Base-by-base conservation (phyloP, 2,329 filamentous ascomycete species). In the Cordyceps militaris region DNA sequence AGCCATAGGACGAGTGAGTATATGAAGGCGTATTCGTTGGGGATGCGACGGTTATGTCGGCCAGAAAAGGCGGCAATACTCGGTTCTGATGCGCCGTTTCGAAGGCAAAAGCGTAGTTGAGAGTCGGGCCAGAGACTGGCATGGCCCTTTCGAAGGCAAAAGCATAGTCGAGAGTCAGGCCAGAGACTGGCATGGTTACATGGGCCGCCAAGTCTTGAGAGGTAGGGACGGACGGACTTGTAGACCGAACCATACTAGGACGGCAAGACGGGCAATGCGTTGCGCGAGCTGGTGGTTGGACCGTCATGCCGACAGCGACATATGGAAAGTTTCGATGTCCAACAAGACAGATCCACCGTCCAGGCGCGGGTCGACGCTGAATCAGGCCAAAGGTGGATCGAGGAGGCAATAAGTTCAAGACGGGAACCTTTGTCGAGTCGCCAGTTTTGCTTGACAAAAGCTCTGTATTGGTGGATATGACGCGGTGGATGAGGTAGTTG, bases 101-200 rank as follows among this genome's bases (percentile, higher is more conserved):
- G n/a, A 30, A 55, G 52, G 52, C 52, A 55, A 46, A 36, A 11
- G 11, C n/a, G 8, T 19, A 21, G 38, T 2, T 21, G 38, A 8
- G 14, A 21, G n/a, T 42, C 38, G 4, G 21, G 36, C 14, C 8
- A 16, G 16, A 19, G 36, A 40, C 32, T 34, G 11, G 34, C 34
- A 21, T 23, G 38, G n/a, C n/a, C n/a, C n/a, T n/a, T n/a, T n/a
- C n/a, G n/a, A 30, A 55, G 52, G 52, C 52, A 55, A 46, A 36
- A 11, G 11, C n/a, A 21, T 19, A 21, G 38, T 2, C n/a, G 38
- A 8, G 14, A 21, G n/a, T 42, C 38, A 9, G 21, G 36, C 14
- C 8, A 16, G 16, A 19, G 36, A 40, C 32, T 34, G 11, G 34
- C 34, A 21, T 23, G 38, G 34, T n/a, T n/a, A 38, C 34, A 38